A percentile compares a stretch with the other conserved stretches of the same genome.
Conservation (phyloP, 495 filamentous ascomycete genomes). For the Hypoxylon fuscum region DNA sequence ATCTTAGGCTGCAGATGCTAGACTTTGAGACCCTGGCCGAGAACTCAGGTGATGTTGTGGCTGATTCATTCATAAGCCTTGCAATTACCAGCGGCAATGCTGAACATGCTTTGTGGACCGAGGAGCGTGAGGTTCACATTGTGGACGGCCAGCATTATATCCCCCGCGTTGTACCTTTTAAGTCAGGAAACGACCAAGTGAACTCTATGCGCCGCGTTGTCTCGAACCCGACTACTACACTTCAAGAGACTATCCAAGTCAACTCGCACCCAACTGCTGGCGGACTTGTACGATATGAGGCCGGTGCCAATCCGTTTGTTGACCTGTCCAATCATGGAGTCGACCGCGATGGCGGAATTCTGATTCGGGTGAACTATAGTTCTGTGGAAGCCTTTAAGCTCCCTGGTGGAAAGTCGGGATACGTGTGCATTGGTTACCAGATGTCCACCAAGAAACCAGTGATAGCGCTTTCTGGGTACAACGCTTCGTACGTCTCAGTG, state of each 20-base stretch:
- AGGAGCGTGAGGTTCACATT: conserved; percentile 52
- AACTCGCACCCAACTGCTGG: conserved; percentile 6
- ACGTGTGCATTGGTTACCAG: conserved; percentile 48
- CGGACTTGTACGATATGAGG: conserved; percentile 27
- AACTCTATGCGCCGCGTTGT: conserved; percentile 52
- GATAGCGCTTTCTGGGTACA: conserved; percentile 43
- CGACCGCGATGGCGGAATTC: not conserved
- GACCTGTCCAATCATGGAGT: not conserved
- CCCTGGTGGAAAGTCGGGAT: not conserved
- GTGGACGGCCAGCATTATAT: conserved; percentile 43
- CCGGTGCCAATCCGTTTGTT: conserved; percentile 5
- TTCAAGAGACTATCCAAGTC: conserved; percentile 43
- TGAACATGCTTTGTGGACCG: conserved; percentile 31
- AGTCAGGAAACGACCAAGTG: conserved; percentile 46
- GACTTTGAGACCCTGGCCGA: conserved; percentile 49
- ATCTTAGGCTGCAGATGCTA: conserved; percentile 50
- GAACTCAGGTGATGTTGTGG: conserved; percentile 27
- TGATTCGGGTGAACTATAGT: conserved; percentile 52
- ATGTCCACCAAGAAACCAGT: conserved; percentile 26
- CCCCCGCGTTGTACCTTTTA: conserved; percentile 52
- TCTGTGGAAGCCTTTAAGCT: conserved; percentile 42
- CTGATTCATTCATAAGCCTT: conserved; percentile 44
- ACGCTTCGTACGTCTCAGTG: conserved; percentile 44
- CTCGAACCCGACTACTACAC: conserved; percentile 40
- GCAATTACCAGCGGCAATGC: not conserved